Evolutionary conservation across 2,329 filamentous ascomycete species (phyloP).

Genomic region (Cladosporium sp.): DNA sequence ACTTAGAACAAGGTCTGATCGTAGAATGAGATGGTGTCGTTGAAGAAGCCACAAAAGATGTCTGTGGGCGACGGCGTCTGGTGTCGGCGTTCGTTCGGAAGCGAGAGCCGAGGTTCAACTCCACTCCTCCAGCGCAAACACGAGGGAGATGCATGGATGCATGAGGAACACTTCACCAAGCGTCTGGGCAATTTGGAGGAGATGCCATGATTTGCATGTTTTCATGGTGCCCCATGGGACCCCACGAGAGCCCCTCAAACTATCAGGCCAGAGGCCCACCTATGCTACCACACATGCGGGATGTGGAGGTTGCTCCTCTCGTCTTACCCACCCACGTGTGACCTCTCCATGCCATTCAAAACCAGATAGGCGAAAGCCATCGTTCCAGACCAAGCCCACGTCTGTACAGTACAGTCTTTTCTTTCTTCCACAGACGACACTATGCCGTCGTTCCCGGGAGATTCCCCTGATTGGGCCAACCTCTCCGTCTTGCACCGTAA

Average conservation of each 20-base stretch:
- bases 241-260: too few relatives aligned
- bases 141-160: not conserved
- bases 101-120: constrained; percentile 4
- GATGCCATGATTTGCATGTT: not conserved
- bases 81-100: not conserved
- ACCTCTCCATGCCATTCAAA: constrained; percentile 6
- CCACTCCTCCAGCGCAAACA: not conserved
- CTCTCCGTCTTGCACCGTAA: constrained; percentile 57
- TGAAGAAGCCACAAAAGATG: too few relatives aligned
- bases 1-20: too few relatives aligned
- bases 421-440: not conserved
- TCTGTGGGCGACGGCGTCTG: too few relatives aligned
- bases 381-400: constrained; percentile 1
- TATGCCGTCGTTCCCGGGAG: constrained; percentile 1
- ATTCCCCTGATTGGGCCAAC: constrained; percentile 57
- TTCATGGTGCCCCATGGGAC: constrained; percentile 10
- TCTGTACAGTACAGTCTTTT: not conserved
- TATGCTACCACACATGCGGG: too few relatives aligned
- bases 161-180: too few relatives aligned
- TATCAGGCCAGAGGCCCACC: too few relatives aligned
- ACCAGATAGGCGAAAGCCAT: constrained; percentile 5
- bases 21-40: too few relatives aligned
- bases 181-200: constrained; percentile 13
- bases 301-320: constrained; percentile 1
- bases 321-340: not conserved